Conservation (phyloP, 768 basidiomycete species). For the Leccinum olivaceopallidum region DNA sequence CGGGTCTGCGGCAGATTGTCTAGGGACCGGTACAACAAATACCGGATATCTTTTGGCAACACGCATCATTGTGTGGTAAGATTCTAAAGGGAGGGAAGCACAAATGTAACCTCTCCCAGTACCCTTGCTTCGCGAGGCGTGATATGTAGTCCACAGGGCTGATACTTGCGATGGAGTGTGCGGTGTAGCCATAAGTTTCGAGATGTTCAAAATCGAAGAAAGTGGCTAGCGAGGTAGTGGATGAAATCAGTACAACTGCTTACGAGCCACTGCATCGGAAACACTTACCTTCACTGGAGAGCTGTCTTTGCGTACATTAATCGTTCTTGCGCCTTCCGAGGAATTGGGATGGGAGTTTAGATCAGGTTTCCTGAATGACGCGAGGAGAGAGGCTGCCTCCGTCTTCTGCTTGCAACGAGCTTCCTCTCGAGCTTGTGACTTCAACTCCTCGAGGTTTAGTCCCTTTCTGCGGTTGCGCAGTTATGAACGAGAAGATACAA, state of each 20-base stretch:
- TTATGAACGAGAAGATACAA: constrained; percentile 7
- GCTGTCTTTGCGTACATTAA: constrained; percentile 52
- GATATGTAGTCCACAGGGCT: constrained; percentile 88
- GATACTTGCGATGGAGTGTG: constrained; percentile 76
- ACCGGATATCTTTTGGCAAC: constrained; percentile 66
- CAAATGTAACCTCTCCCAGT: constrained; percentile 85
- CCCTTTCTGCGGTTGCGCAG: constrained; percentile 40
- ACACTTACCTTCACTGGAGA: constrained; percentile 63
- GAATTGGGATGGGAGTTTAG: constrained; percentile 10
- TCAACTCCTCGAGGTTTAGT: constrained; percentile 40
- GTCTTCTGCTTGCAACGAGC: constrained; percentile 34
- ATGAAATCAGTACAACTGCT: not conserved
- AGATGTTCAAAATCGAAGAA: constrained; percentile 75
- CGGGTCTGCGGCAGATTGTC: constrained; percentile 35
- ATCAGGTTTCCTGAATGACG: constrained; percentile 17
- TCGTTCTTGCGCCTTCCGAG: constrained; percentile 5
- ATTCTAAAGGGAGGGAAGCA: constrained; percentile 72
- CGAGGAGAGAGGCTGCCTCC: constrained; percentile 18
- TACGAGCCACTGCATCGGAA: not conserved
- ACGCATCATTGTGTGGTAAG: constrained; percentile 69
- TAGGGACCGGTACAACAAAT: constrained; percentile 83
- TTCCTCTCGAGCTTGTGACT: constrained; percentile 26
- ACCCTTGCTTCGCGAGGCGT: constrained; percentile 74
- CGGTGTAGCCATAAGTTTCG: constrained; percentile 61
- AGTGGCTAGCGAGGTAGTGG: constrained; percentile 59